Evolutionary conservation across 257 asterid genomes (phyloP), one percentile per base, ranked within the genome.

Genomic region (Agastache rugosa): DNA sequence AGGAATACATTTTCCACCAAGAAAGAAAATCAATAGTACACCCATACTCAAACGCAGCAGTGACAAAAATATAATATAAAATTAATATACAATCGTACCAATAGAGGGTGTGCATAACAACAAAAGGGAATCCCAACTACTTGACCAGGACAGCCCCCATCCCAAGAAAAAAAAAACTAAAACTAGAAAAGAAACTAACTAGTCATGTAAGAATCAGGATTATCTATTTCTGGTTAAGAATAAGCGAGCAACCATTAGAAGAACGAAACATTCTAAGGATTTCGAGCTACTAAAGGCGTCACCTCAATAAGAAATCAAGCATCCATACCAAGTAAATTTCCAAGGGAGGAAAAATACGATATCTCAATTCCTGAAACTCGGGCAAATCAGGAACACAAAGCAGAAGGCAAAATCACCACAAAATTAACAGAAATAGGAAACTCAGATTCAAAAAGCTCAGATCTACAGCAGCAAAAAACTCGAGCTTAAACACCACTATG

Each of bases 1-100:
- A 85, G 89, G 93, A 85, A 73, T 16, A 20, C 75, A 67, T 31
- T 25, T 20, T 25, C 3, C 8, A 15, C n/a, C 0, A 15, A 70
- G 8, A 50, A 8, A 1, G 14, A 39, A 5, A 4, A 61, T 17
- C 2, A 47, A 47, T 2, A 11, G 39, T 3, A 10, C 3, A 23
- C 41, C 7, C 20, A 51, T 29, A 29, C 10, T 19, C 10, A 12
- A 44, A 35, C 3, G n/a, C 45, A 12, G 8, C 37, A 74, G 56
- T 14, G 11, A 14, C 42, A 2, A 37, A 3, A 65, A n/a, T 3
- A 51, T 8, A 7, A 53, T 50, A 47, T 2, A 47, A 20, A 19
- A 2, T 0, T 8, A 7, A 53, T 50, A 47, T 2, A 47, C 14
- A 19, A 2, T 0, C 23, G 8, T 8, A 8, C 2, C 7, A 71